Evolutionary conservation across 192 early-diverging fungal genomes (phyloP), one percentile per base, ranked within the genome.

Genomic region (Podila epigama): DNA sequence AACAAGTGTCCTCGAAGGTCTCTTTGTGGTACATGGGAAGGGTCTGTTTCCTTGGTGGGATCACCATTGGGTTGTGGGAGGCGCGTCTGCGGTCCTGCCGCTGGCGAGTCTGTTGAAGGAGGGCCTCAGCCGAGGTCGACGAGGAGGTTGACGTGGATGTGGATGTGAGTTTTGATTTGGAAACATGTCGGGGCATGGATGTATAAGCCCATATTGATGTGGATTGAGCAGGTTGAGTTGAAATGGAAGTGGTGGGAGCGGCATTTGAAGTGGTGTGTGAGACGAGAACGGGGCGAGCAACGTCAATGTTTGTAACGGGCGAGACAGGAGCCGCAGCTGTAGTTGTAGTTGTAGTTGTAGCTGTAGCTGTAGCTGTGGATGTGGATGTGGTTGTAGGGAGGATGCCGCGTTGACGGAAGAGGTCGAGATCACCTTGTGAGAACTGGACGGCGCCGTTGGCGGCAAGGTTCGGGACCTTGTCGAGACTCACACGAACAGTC

Each of bases 1-100:
- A 77, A 56, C 73, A 77, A 29, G 73, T 77, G 34, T 77, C 73
- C 25, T 68, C 61, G 29, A 77, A 68, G n/a, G 60, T 33, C 9
- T 56, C 55, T 2, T 64, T 53, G 25, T 77, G 73, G 20, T 61
- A 77, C 15, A 61, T 44, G 0, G 73, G 73, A 6, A 68, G 56
- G 12, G 42, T 33, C 18, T 66, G 73, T 20, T 64, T 59, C 18
- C 36, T 64, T 31, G 37, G 39, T 0, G 60, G 59, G 40, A 75
- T 63, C 1, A 62, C 32, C 3, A 67, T 48, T 18, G n/a, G 44
- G 8, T 48, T 18, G 44, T 48, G 44, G 11, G 44, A 48, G 3
- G 44, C n/a, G 44, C 25, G 44, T 2, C 44, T 48, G 3, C 58
- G 39, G 27, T 41, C 20, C n/a, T 31, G 64, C 7, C 13, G 71